Evolutionary conservation across 140 eudicot species (phyloP).

Genomic region (Flaveria floridana): DNA sequence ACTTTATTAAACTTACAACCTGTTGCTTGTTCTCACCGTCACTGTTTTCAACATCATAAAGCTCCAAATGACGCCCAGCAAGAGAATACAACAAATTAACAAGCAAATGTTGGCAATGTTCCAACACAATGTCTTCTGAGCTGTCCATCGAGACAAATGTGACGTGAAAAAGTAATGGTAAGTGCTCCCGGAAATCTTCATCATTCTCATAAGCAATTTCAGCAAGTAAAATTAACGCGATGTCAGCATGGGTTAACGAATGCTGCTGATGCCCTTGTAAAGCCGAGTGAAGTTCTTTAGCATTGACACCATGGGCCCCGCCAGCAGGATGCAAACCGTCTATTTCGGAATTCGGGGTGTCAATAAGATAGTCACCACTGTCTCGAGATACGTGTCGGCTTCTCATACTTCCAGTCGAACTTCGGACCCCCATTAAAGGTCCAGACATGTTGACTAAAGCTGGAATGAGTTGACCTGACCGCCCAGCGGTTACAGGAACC

Average conservation of each 20-base stretch:
- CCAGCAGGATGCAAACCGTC: constrained; percentile 73
- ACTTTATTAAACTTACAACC: constrained; percentile 89
- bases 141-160: constrained; percentile 98
- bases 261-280: constrained; percentile 98
- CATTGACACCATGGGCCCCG: constrained; percentile 71
- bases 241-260: constrained; percentile 88
- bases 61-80: constrained; percentile 97
- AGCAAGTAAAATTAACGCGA: constrained; percentile 84
- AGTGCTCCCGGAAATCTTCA: constrained; percentile 90
- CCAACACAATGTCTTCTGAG: constrained; percentile 93
- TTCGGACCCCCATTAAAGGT: constrained; percentile 89
- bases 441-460: constrained; percentile 96
- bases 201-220: constrained; percentile 97
- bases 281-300: constrained; percentile 97
- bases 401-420: constrained; percentile 94
- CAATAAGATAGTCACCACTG: constrained; percentile 91
- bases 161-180: constrained; percentile 90
- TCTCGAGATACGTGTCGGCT: constrained; percentile 97
- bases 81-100: constrained; percentile 91
- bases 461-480: constrained; percentile 98
- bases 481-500: constrained; percentile 82
- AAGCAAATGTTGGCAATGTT: constrained; percentile 96
- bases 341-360: constrained; percentile 95
- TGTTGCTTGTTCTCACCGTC: constrained; percentile 99
- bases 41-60: constrained; percentile 85